Conservation (phyloP, 805 yeast genomes). For the Yamadazyma phyllophila region DNA sequence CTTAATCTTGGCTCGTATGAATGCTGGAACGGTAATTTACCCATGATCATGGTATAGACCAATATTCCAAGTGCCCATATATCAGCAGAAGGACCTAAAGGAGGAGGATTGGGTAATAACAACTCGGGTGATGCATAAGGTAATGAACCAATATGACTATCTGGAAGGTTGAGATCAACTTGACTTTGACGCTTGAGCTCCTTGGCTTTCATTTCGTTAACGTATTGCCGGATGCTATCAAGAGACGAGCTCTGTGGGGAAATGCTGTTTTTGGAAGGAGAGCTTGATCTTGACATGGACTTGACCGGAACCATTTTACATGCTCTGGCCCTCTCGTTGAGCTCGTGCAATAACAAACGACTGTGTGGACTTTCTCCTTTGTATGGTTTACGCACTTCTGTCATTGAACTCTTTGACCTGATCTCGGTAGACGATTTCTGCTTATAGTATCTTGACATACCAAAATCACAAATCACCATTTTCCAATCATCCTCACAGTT, state of each 20-base stretch:
- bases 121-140: conserved; percentile 94
- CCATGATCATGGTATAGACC: conserved; percentile 67
- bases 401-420: conserved; percentile 17
- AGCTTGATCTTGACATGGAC: conserved; percentile 14
- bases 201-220: conserved; percentile 14
- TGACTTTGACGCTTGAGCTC: conserved; percentile 17
- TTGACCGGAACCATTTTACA: conserved; percentile 8
- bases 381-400: conserved; percentile 34
- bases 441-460: conserved; percentile 57
- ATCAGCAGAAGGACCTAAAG: conserved; percentile 69
- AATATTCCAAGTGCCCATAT: conserved; percentile 90
- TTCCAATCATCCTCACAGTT: conserved; percentile 23
- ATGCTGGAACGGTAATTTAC: conserved; percentile 80
- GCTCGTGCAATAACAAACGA: conserved; percentile 10
- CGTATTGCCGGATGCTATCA: conserved; percentile 14
- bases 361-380: conserved; percentile 25
- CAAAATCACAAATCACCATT: conserved; percentile 81
- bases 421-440: conserved; percentile 10
- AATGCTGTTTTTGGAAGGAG: conserved; percentile 8
- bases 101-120: conserved; percentile 57
- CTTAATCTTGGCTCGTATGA: conserved; percentile 78
- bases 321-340: conserved; percentile 9
- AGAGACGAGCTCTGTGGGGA: conserved; percentile 7
- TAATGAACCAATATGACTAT: conserved; percentile 77
- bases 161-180: conserved; percentile 49